phyloP scores from a whole-genome alignment of 495 filamentous ascomycete genomes.

The Bathelium albidoporum region DNA sequence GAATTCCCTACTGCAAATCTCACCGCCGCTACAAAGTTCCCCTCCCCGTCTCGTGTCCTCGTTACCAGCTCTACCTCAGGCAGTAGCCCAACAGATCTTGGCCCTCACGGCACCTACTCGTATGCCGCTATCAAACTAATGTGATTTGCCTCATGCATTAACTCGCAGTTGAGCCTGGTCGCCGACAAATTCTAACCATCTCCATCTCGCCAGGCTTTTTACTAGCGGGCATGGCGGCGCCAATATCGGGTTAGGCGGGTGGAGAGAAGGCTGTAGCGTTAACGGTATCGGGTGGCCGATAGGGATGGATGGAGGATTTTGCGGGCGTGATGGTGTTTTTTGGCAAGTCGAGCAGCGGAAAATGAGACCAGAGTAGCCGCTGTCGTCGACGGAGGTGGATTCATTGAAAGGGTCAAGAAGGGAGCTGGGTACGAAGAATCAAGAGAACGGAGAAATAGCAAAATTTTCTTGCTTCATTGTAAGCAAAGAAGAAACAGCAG shows the following conservation, averaged over 20 bases:
- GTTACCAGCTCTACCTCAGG: background rate
- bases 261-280: background rate
- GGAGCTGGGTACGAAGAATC: background rate
- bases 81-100: background rate
- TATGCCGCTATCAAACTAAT: background rate
- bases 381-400: conserved; percentile 2
- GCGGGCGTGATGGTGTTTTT: conserved; percentile 3
- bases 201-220: background rate
- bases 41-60: background rate
- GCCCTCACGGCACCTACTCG: background rate
- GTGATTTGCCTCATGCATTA: background rate
- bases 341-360: background rate
- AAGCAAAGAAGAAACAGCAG: too few species aligned
- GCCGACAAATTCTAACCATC: background rate
- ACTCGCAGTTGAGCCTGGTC: background rate
- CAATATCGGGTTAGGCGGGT: background rate
- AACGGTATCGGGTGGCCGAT: background rate
- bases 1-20: background rate
- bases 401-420: background rate
- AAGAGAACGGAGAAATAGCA: background rate
- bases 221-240: background rate
- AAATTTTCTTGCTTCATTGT: too few species aligned
- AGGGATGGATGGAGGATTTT: conserved; percentile 3
- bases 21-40: background rate
- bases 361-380: background rate